phyloP scores from a whole-genome alignment of 1,284 basidiomycete genomes.

The Austroboletus novae-zelandiae region DNA sequence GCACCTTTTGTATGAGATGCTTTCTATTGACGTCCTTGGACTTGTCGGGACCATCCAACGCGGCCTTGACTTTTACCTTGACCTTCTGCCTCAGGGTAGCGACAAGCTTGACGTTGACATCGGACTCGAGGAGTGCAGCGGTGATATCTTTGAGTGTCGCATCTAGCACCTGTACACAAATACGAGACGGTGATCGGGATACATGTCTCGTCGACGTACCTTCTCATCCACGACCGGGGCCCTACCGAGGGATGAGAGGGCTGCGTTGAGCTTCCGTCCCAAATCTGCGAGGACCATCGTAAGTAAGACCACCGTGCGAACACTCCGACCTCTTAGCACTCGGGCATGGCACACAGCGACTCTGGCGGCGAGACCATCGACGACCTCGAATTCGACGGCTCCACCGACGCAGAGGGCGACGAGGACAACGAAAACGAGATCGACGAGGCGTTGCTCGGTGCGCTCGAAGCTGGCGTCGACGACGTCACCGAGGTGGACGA shows the following conservation, averaged over 20 bases:
- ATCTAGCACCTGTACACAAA: slow-evolving; percentile 83
- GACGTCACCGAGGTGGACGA: slow-evolving; percentile 67
- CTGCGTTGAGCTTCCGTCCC: slow-evolving; percentile 90
- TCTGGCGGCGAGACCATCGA: slow-evolving; percentile 65
- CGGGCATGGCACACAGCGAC: slow-evolving; percentile 54
- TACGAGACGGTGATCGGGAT: slow-evolving; percentile 17
- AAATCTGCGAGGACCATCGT: slow-evolving; percentile 95
- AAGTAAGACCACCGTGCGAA: slow-evolving; percentile 29
- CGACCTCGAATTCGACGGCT: slow-evolving; percentile 51
- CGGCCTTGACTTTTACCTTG: slow-evolving; percentile 80
- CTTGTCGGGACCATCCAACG: slow-evolving; percentile 72
- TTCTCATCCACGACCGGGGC: slow-evolving; percentile 88
- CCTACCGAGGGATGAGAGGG: slow-evolving; percentile 87
- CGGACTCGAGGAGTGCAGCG: slow-evolving; percentile 90
- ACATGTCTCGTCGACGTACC: slow-evolving; percentile 40
- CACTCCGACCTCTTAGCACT: slow-evolving; percentile 2
- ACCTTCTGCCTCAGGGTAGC: slow-evolving; percentile 86
- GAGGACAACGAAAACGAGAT: slow-evolving; percentile 44
- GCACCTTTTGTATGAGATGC: slow-evolving; percentile 86
- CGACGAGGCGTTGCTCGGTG: slow-evolving; percentile 54
- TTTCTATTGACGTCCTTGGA: slow-evolving; percentile 81
- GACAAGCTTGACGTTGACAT: slow-evolving; percentile 98
- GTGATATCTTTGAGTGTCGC: slow-evolving; percentile 94
- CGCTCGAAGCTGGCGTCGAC: slow-evolving; percentile 48
- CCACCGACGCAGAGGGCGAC: slow-evolving; percentile 45